Conservation (phyloP, 306 rosid species). For the Mimosa pudica region DNA sequence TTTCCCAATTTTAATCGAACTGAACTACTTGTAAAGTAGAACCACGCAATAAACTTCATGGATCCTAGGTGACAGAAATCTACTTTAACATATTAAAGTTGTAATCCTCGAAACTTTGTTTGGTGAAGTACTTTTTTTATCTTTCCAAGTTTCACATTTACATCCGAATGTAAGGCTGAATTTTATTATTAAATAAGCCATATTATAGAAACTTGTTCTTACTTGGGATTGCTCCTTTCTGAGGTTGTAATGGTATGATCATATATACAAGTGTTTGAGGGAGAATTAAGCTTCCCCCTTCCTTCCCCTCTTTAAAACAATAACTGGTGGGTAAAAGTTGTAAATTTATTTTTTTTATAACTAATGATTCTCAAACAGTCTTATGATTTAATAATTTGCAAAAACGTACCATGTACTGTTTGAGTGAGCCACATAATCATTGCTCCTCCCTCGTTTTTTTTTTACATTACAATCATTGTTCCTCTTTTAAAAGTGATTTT, state of each 20-base stretch:
- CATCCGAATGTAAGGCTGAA: not conserved
- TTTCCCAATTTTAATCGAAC: not conserved
- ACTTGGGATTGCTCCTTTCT: not conserved
- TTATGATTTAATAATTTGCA: not conserved
- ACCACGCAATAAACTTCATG: not conserved
- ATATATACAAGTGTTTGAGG: not conserved
- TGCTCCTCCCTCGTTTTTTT: not conserved
- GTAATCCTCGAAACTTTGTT: not conserved
- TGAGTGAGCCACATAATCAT: not conserved
- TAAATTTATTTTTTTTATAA: not conserved
- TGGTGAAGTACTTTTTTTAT: not conserved
- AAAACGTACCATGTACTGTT: not conserved
- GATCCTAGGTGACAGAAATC: not conserved
- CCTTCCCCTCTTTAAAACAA: not conserved
- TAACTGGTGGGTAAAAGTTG: not conserved
- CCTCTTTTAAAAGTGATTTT: not conserved
- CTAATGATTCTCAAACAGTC: not conserved
- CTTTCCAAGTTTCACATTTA: constrained; percentile 11
- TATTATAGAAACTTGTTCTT: not conserved
- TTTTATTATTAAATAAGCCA: not conserved
- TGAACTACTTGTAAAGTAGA: not conserved
- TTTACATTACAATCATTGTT: not conserved
- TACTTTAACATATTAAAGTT: not conserved
- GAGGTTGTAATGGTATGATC: not conserved
- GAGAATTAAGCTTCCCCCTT: not conserved